Conservation (phyloP, 2,329 filamentous ascomycete genomes). For the Colletotrichum horii region DNA sequence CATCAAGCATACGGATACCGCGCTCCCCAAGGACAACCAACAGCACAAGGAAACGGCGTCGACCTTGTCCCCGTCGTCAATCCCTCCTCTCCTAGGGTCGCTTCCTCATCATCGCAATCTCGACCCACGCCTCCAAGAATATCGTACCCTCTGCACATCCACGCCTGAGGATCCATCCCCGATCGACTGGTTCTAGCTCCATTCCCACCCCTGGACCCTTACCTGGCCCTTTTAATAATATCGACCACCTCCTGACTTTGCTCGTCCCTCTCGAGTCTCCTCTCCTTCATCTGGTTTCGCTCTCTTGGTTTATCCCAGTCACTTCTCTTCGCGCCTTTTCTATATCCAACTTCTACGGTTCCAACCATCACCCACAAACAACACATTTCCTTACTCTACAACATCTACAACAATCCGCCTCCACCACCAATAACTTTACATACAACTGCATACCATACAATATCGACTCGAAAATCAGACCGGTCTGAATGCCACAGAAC, state of each 20-base stretch:
- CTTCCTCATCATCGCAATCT: slow-evolving; percentile 21
- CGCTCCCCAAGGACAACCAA: slow-evolving; percentile 1
- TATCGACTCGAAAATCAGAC: neutral
- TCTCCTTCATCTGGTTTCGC: slow-evolving; percentile 25
- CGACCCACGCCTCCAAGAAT: slow-evolving; percentile 18
- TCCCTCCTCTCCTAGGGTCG: slow-evolving; percentile 13
- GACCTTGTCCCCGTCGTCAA: neutral
- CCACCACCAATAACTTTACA: neutral
- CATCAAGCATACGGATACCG: neutral
- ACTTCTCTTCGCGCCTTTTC: slow-evolving; percentile 12
- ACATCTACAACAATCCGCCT: neutral
- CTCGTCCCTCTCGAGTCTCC: slow-evolving; percentile 27
- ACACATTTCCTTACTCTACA: slow-evolving; percentile 10
- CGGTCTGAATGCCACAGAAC: slow-evolving; percentile 40
- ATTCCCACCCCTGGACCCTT: slow-evolving; percentile 23
- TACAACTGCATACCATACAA: neutral
- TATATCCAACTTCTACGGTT: slow-evolving; percentile 18
- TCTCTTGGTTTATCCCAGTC: slow-evolving; percentile 23
- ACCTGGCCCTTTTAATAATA: slow-evolving; percentile 29
- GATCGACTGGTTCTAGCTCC: slow-evolving; percentile 26
- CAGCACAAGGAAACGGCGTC: neutral
- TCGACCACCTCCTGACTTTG: slow-evolving; percentile 28
- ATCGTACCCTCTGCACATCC: slow-evolving; percentile 17
- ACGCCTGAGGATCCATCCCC: slow-evolving; percentile 24
- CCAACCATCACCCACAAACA: slow-evolving; percentile 12